Evolutionary conservation across 2,329 filamentous ascomycete genomes (phyloP).

Genomic region (Macrophomina pseudophaseolina): DNA sequence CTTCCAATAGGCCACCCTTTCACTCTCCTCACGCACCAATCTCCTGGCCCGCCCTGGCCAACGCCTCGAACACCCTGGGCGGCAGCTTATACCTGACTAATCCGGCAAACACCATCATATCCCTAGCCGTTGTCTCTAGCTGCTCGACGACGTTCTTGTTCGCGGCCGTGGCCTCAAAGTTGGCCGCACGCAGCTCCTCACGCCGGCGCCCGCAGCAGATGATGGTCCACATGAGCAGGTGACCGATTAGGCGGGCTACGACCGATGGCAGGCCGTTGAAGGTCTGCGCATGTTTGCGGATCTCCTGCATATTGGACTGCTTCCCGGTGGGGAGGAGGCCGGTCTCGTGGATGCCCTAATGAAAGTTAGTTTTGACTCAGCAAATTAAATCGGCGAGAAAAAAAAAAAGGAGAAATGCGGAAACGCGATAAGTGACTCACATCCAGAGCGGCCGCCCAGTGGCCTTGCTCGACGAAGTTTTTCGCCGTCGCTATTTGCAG

Average conservation of each 20-base stretch:
- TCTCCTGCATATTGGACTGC: slow-evolving; percentile 73
- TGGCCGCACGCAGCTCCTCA: slow-evolving; percentile 67
- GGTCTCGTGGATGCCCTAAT: slow-evolving; percentile 67
- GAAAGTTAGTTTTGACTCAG: slow-evolving; percentile 15
- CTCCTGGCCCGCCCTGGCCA: slow-evolving; percentile 81
- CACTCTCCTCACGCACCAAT: slow-evolving; percentile 36
- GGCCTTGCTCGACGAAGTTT: slow-evolving; percentile 60
- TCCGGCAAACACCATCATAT: slow-evolving; percentile 92
- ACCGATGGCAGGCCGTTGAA: slow-evolving; percentile 80
- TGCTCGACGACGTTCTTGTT: slow-evolving; percentile 64
- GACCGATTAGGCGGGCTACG: slow-evolving; percentile 86
- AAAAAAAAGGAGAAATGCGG: not conserved
- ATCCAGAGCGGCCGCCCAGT: slow-evolving; percentile 68
- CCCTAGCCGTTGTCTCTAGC: slow-evolving; percentile 80
- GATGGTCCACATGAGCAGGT: slow-evolving; percentile 92
- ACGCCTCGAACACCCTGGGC: slow-evolving; percentile 82
- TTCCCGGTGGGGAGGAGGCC: slow-evolving; percentile 81
- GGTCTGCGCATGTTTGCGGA: slow-evolving; percentile 79
- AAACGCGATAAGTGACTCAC: slow-evolving; percentile 52
- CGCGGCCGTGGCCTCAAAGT: slow-evolving; percentile 72
- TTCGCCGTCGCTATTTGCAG: slow-evolving; percentile 67
- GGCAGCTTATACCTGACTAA: slow-evolving; percentile 91
- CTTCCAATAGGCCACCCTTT: not conserved
- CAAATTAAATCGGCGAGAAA: not conserved
- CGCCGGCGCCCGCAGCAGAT: slow-evolving; percentile 81